phyloP scores from a whole-genome alignment of 768 basidiomycete species.

The Xanthoconium purpureum region DNA sequence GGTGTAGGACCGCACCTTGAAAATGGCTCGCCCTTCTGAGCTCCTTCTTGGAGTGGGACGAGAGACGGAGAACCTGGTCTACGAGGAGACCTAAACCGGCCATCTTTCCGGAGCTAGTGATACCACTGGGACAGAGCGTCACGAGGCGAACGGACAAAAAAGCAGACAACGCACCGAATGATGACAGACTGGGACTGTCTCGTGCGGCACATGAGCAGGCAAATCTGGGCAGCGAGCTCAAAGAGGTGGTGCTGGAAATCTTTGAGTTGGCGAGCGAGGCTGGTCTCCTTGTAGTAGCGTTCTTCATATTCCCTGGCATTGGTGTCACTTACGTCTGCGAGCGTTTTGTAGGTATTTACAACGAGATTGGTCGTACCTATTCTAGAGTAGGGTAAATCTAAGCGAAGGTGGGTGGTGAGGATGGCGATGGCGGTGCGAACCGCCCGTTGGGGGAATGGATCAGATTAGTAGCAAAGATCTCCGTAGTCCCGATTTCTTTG shows the following conservation, averaged over 20 bases:
- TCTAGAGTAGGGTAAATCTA: conserved; percentile 80
- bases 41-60: conserved; percentile 78
- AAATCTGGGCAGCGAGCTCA: conserved; percentile 80
- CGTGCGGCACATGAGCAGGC: conserved; percentile 77
- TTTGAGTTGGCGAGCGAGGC: conserved; percentile 54
- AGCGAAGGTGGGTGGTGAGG: conserved; percentile 82
- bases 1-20: conserved; percentile 49
- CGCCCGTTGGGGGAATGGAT: conserved; percentile 95
- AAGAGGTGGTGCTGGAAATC: conserved; percentile 80
- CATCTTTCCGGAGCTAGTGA: conserved; percentile 87
- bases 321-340: conserved; percentile 78
- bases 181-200: conserved; percentile 75
- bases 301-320: conserved; percentile 84
- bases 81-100: conserved; percentile 68
- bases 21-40: conserved; percentile 63
- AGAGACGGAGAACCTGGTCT: conserved; percentile 79
- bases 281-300: conserved; percentile 75
- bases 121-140: conserved; percentile 52
- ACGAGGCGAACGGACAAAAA: neutral
- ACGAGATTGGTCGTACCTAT: conserved; percentile 69
- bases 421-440: conserved; percentile 80
- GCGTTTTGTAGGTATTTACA: conserved; percentile 81
- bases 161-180: conserved; percentile 53
- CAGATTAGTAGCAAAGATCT: conserved; percentile 83
- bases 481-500: conserved; percentile 93